Evolutionary conservation across 2,329 filamentous ascomycete genomes (phyloP), one percentile per base, ranked within the genome.

Genomic region (Colletotrichum sp.): DNA sequence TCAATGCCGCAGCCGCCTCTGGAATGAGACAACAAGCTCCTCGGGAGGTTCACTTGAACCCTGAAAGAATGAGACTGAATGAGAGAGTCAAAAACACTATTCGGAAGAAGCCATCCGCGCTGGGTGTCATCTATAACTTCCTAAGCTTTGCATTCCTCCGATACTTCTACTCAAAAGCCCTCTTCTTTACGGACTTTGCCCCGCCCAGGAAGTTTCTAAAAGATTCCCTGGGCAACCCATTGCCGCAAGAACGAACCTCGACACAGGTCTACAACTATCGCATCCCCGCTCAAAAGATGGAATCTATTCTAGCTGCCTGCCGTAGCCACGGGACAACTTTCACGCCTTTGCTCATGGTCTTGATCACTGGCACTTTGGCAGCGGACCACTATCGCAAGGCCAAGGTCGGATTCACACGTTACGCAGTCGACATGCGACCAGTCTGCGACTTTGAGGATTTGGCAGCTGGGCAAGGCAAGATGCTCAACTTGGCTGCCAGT

Each of bases 341-440:
- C 15, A 81, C 80, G 1, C 79, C 80, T 2, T 70, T 81, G 2
- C 32, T 81, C 3, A 75, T 70, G 1, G 66, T 75, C 3, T 66
- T 78, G 64, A n/a, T 77, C 6, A 24, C 71, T 2, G 69, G 69
- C 36, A 77, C 79, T 1, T 61, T 81, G 6, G 77, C 77, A 1
- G 72, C 39, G 13, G 80, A 81, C 18, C 77, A 72, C 18, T 81
- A 80, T 30, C 80, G 79, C 0, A 65, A 79, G 8, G 80, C 80
- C 1, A 79, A 78, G 55, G 70, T 81, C 3, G 74, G 74, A 1
- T 76, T 76, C 7, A 74, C 71, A 7, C 71, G 74, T 2, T 60
- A 89, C 80, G 5, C 67, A 71, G 78, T 89, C 84, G 78, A 89
- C 84, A 80, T 86, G 86, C 12, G 81, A 7, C 65, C 52, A 5